Evolutionary conservation across 495 filamentous ascomycete genomes (phyloP), one percentile per base, ranked within the genome.

Genomic region (Aspergillus nanangensis): DNA sequence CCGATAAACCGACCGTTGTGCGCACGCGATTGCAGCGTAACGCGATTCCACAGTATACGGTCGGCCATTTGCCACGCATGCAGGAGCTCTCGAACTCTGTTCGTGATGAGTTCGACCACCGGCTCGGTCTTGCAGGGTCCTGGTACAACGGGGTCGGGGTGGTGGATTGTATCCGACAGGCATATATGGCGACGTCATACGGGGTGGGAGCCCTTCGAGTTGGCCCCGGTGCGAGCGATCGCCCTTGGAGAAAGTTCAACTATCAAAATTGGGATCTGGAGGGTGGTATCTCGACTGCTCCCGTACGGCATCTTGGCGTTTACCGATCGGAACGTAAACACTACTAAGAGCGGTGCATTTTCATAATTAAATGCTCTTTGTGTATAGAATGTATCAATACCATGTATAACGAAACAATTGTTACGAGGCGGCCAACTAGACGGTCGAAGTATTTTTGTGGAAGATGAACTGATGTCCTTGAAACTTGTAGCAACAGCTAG

Each of bases 1-100:
- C 57, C 0, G 78, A 76, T 5, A 63, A 70, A 18, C 84, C 82
- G 2, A 66, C 67, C 2, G 68, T 81, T 2, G 71, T 73, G 17
- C 69, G 76, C 45, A 80, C 76, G 18, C 75, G 70, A 21, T 61
- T 96, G 32, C 85, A 90, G 56, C 70, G 69, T 40, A 70, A 92
- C 32, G 95, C 90, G 56, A 90, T 98, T 33, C 93, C 93, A 4
- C 93, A 97, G 63, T 95, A 94, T 55, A 74, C 69, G 1, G 83
- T 95, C 1, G 87, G 87, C 15, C 91, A 97, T 66, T 55, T 78
- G 23, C 51, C 60, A 4, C 75, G 81, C 42, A 83, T 95, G 78
- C 60, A 54, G 15, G 58, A 58, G 9, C 77, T 84, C 3, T 77
- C 84, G 48, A 25, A 55, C 13, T 67, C 82, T 36, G 61, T 94